These are phyloP conservation scores for Penicillium sp. DNA, from an alignment of 2,329 filamentous ascomycete genomes.

Conservation along the genomic window DNA sequence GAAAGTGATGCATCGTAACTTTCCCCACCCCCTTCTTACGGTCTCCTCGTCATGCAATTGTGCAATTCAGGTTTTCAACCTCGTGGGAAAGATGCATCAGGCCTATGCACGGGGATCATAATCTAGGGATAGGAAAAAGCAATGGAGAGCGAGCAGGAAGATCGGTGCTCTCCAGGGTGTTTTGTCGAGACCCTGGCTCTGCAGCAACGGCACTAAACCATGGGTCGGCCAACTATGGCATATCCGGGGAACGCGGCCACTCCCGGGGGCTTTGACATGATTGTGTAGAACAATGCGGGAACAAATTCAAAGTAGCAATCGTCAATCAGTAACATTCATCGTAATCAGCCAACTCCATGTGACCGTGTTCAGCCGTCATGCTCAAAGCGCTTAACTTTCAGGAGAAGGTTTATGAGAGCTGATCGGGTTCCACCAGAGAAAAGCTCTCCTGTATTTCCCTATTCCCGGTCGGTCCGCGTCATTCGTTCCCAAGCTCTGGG, in stretches of 20 bases:
- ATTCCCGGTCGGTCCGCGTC: neutral
- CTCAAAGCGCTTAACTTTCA: neutral
- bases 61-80: neutral
- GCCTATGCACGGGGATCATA: neutral
- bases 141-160: neutral
- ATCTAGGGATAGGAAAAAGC: neutral
- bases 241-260: slow-evolving; percentile 8
- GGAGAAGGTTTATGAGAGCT: neutral
- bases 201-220: slow-evolving; percentile 8
- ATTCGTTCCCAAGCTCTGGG: neutral
- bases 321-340: too few species aligned
- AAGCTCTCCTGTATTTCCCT: neutral
- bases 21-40: slow-evolving; percentile 3
- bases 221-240: slow-evolving; percentile 5
- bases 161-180: neutral
- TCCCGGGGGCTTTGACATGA: slow-evolving; percentile 6
- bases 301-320: too few species aligned
- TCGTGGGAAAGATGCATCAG: slow-evolving; percentile 6
- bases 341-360: neutral
- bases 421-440: slow-evolving; percentile 1
- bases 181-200: neutral
- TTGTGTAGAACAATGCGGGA: neutral
- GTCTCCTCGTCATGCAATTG: slow-evolving; percentile 3
- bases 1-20: slow-evolving; percentile 13
- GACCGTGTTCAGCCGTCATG: neutral